Evolutionary conservation across 1,284 basidiomycete species (phyloP), one percentile per base, ranked within the genome.

Genomic region (Microbotryum intermedium): DNA sequence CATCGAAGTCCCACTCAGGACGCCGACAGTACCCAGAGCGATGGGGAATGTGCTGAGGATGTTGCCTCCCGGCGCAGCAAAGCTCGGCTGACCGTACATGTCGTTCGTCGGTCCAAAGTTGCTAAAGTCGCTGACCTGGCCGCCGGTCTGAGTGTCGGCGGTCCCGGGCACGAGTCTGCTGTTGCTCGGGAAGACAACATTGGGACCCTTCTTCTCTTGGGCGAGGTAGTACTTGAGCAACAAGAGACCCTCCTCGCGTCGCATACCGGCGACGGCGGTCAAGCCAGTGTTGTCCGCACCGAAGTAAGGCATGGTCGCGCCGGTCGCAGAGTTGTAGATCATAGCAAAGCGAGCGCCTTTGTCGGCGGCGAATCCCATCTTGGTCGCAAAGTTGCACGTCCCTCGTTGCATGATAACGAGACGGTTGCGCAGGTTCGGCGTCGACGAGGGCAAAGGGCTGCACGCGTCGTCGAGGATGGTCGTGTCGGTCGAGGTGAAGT

Each of bases 41-140:
- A 77, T 69, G 7, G 81, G 81, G 51, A 77, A 74, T 5, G 82
- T 83, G 20, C 79, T 83, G 26, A 84, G 75, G 56, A 84, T 83
- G 60, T 79, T 72, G 25, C 70, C 64, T 16, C 83, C 84, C 1
- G 83, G 83, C 34, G 83, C 81, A 18, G 80, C 76, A 29, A 84
- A 72, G 4, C 79, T 76, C 11, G 83, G 82, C 59, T 81, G 80
- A 72, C 82, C 78, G 72, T 75, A 79, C 70, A 82, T 76, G 69
- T 85, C 82, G 68, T 82, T 80, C 16, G 80, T 77, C 4, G 82
- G 83, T 0, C 82, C 82, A 64, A 81, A 82, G 45, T 77, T 76
- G 10, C 79, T 79, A 72, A 83, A 84, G 23, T 71, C 70, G 8
- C 43, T 46, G 50, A 39, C 18, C 10, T 39, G 34, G 34, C 34